Base-by-base conservation (phyloP, 441 rosid genomes). In the Erodium chrysanthum region DNA sequence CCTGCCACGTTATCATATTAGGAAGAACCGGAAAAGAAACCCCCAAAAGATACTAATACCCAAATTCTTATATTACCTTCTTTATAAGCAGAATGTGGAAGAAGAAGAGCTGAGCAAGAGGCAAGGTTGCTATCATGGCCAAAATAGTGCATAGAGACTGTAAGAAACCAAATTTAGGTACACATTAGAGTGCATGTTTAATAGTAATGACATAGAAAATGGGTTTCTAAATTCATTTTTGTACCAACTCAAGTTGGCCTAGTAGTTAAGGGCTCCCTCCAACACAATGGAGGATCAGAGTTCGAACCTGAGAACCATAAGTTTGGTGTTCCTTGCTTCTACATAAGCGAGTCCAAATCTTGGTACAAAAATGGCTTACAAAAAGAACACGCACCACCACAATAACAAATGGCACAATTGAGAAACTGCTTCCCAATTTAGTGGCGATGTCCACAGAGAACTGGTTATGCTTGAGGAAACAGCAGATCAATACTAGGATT, bases 381-480 rank as follows among this genome's bases (percentile, higher is more conserved):
- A n/a, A n/a, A n/a, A n/a, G n/a, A n/a, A 52, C 20, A 80, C 94
- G 78, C 82, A 90, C 99, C 89, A 94, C 90, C 18, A 94, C 97
- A 66, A 87, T 88, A 77, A 88, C 85, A 73, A 86, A 94, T 18
- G 97, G 96, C 64, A 76, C 84, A 75, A 94, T 62, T 12, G 99
- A 88, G 83, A 94, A 94, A 80, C 97, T 94, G 85, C 97, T 94
- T 72, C 99, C 97, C 68, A 94, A 66, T 77, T 94, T 94, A 62
- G 88, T 69, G 80, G 97, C 69, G 74, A 94, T 84, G 70, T 94
- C 96, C 40, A 72, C 76, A 52, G 84, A 70, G 40, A 81, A 94
- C 56, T 73, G 83, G 78, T 86, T 88, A 71, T 85, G 85, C 68
- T 91, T 87, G 54, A 94, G 78, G 68, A 94, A 84, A 80, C 96